Conservation (phyloP, 2,329 filamentous ascomycete genomes). For the Helotiales sp. region DNA sequence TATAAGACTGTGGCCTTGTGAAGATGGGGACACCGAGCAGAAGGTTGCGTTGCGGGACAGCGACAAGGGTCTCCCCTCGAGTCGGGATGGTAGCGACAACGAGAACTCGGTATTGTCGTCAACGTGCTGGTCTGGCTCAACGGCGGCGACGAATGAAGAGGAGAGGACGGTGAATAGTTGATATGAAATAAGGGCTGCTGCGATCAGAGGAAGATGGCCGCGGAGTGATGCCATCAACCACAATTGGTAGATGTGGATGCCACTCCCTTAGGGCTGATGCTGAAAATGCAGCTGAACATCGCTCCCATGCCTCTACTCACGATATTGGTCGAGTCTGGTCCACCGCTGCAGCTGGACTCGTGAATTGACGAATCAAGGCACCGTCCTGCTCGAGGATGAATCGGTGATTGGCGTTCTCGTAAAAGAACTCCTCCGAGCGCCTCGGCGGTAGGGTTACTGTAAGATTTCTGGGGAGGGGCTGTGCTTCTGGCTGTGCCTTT, state of each 20-base stretch:
- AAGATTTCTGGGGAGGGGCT: no score
- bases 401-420: no score
- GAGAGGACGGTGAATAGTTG: background rate
- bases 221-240: background rate
- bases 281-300: background rate
- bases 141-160: background rate
- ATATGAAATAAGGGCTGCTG: background rate
- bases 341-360: slow-evolving; percentile 5
- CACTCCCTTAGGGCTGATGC: background rate
- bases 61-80: background rate
- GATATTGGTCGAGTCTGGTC: background rate
- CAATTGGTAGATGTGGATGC: background rate
- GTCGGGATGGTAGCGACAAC: slow-evolving; percentile 1
- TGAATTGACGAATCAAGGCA: slow-evolving; percentile 10
- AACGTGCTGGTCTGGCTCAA: background rate
- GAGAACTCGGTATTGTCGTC: no score
- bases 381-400: background rate
- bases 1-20: slow-evolving; percentile 1
- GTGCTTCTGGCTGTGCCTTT: slow-evolving; percentile 1
- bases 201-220: background rate
- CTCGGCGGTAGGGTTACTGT: slow-evolving; percentile 7
- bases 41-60: background rate
- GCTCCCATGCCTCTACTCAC: background rate
- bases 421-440: no score
- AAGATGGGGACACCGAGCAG: slow-evolving; percentile 8